Base-by-base conservation (phyloP, 768 basidiomycete species). In the Asterophora lycoperdoides region DNA sequence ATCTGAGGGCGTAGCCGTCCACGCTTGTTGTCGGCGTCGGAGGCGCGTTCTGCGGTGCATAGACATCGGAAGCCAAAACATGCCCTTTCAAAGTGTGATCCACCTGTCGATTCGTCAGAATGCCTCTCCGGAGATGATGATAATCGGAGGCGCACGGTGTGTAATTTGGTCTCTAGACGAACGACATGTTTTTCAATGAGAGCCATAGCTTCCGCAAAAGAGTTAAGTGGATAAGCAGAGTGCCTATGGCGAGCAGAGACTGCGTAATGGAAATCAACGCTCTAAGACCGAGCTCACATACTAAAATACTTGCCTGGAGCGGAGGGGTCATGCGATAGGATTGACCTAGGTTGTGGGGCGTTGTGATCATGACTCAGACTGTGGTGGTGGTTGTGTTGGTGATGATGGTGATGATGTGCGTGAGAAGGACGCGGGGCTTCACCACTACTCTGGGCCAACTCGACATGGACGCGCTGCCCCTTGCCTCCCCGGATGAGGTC, bases 1-100 rank as follows among this genome's bases (percentile, higher is more conserved):
- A 81, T 50, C 79, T 72, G 1, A 93, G 64, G 4, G 92, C 92
- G 60, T 95, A 95, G 0, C 92, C 92, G 62, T 94, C 92, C 9
- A 92, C 90, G 55, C 81, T 93, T 5, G 92, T 92, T 1, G 88
- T 89, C 14, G 71, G 63, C 1, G 76, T 76, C 3, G 64, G 61
- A 2, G 92, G 92, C 0, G 88, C 76, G 57, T 88, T 70, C 28
- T 77, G 71, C 1, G 79, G 69, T 4, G 89, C 83, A 51, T 73
- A 68, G 3, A 93, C 80, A 48, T 89, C 81, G 62, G 90, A 83
- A 0, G 89, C 88, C 1, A 93, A 74, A 18, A 92, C 74, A 53
- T 83, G 73, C 0, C 87, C 90, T 19, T 73, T 66, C n/a, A 95
- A 69, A 1, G 61, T 55, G 4, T 74, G 58, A 8, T 75, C 73